These are phyloP conservation scores for Ustilago lituana DNA, from an alignment of 1,284 basidiomycete species.

Conservation along the genomic window DNA sequence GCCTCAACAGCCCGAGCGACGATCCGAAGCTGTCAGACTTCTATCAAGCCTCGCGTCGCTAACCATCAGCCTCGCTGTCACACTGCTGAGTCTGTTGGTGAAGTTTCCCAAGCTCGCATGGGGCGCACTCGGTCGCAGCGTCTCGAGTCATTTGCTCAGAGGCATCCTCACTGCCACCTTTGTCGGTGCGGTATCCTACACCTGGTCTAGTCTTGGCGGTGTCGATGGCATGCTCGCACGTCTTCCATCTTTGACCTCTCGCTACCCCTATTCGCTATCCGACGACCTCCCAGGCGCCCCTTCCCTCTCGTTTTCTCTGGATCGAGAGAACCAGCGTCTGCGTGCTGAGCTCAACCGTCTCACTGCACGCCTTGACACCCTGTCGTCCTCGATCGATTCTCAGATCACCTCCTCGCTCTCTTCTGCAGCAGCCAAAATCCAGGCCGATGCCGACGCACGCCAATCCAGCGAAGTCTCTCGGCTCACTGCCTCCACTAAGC, in stretches of 20 bases:
- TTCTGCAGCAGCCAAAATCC: constrained; percentile 26
- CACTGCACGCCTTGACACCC: constrained; percentile 21
- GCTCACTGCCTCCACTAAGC: constrained; percentile 30
- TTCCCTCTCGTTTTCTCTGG: constrained; percentile 11
- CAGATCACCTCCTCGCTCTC: constrained; percentile 26
- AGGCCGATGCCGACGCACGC: constrained; percentile 22
- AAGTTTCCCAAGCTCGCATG: constrained; percentile 2
- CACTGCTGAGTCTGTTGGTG: not conserved
- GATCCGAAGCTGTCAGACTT: not conserved
- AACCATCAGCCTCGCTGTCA: not conserved
- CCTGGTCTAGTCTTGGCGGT: not conserved
- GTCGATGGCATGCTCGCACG: not conserved
- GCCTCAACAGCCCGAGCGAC: not conserved
- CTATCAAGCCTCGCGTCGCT: not conserved
- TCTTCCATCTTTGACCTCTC: not conserved
- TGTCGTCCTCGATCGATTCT: constrained; percentile 27
- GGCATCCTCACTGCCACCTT: constrained; percentile 1
- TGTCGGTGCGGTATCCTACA: not conserved
- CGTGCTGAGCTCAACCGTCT: constrained; percentile 27
- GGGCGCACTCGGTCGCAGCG: not conserved
- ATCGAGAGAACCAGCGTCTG: constrained; percentile 31
- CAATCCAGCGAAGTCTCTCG: constrained; percentile 27
- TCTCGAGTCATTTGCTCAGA: not conserved
- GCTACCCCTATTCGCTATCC: not conserved
- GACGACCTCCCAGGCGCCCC: constrained; percentile 16